A percentile compares a stretch with the other conserved stretches of the same genome.
phyloP scores from a whole-genome alignment of 345 rosid genomes.

The Syzygium aqueum region DNA sequence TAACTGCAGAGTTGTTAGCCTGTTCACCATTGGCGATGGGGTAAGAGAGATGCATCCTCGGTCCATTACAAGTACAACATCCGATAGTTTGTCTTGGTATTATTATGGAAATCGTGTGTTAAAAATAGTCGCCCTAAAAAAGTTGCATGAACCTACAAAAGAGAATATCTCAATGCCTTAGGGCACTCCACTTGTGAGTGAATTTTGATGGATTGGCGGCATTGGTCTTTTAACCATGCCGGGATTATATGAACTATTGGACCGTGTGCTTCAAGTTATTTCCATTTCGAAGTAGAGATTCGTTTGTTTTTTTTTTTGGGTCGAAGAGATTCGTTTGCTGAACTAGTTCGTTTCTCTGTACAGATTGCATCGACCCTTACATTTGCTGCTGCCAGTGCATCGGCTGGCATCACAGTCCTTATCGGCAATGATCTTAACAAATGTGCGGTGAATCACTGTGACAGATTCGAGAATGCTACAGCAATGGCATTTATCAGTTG shows the following conservation, averaged over 20 bases:
- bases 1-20: constrained; percentile 27
- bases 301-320: no score
- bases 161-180: background rate
- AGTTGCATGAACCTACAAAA: background rate
- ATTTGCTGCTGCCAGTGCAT: constrained; percentile 69
- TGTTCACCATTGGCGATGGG: constrained; percentile 77
- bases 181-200: background rate
- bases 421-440: constrained; percentile 36
- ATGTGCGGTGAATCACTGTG: constrained; percentile 47
- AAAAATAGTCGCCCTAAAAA: background rate
- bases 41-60: constrained; percentile 26
- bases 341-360: constrained; percentile 1
- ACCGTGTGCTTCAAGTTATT: background rate
- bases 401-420: constrained; percentile 72
- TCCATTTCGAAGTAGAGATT: background rate
- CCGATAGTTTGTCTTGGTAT: background rate
- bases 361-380: constrained; percentile 68
- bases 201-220: background rate
- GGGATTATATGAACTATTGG: background rate
- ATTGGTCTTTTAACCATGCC: background rate
- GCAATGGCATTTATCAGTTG: constrained; percentile 78
- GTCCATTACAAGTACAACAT: background rate
- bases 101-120: background rate
- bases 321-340: background rate
- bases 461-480: constrained; percentile 58